Base-by-base conservation (phyloP, 169 alveolate genomes). In the Eimeria falciformis region DNA sequence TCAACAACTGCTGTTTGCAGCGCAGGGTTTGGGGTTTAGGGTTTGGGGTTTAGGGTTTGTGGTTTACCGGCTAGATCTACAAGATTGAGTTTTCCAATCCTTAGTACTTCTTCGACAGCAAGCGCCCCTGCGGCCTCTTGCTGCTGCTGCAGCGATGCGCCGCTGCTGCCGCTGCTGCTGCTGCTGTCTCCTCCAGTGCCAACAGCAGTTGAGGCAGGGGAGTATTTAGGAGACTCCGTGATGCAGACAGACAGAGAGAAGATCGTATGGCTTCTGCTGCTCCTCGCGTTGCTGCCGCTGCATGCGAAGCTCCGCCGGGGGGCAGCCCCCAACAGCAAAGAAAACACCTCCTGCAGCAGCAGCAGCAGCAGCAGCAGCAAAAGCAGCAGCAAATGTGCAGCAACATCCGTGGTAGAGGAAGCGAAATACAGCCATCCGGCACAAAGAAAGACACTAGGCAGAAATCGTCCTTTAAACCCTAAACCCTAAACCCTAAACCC, bases 51-150 rank as follows among this genome's bases (percentile, higher is more conserved):
- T 23, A 84, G 66, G 29, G 97, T 94, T 83, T 97, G 37, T 14
- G 12, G 73, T 83, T 97, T 95, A 65, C 99, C 99, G 9, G 99
- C 99, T 25, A 98, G 95, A 96, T 98, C 99, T 12, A 98, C 99
- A 93, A 98, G 83, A 94, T 97, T 98, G 77, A 98, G 93, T 90
- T 96, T 97, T n/a, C 99, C 99, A 86, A 94, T 91, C 14, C 92
- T 89, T n/a, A 71, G 43, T n/a, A 82, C 90, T 18, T 82, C 90
- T 62, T 82, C 90, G 14, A 40, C 90, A 12, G 58, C 73, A 5
- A 47, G 21, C 45, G 50, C 88, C 12, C 88, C 71, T 12, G 65
- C 84, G 0, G 29, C 21, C n/a, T 23, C 33, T 50, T 69, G 81
- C 43, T 69, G 81, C 81, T 27, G 81, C 23, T 69, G 81, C 81